phyloP scores from a whole-genome alignment of 495 filamentous ascomycete genomes.

The Xylaria castorea region DNA sequence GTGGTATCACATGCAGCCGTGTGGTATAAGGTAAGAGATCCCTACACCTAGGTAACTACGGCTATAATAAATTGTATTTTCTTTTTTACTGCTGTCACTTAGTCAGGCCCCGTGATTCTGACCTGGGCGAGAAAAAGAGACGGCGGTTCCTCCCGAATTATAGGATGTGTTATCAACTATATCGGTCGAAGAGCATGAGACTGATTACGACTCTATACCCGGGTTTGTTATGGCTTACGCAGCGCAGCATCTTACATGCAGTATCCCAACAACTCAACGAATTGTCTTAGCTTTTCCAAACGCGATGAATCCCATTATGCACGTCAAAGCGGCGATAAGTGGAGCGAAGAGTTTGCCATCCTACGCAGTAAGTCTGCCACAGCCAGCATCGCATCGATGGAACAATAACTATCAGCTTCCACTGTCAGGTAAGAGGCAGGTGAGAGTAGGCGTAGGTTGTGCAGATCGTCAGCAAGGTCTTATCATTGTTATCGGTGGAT shows the following conservation, averaged over 20 bases:
- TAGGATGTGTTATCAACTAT: constrained; percentile 8
- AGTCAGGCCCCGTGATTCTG: background rate
- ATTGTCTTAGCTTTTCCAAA: background rate
- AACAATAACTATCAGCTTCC: background rate
- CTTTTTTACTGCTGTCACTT: no score
- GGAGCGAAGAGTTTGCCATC: constrained; percentile 5
- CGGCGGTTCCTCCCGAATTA: constrained; percentile 15
- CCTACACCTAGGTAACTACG: constrained; percentile 13
- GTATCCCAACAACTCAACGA: background rate
- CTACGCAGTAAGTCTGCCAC: background rate
- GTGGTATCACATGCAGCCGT: constrained; percentile 11
- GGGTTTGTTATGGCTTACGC: background rate
- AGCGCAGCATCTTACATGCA: constrained; percentile 5
- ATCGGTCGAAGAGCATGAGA: background rate
- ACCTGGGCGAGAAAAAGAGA: background rate
- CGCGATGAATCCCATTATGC: background rate
- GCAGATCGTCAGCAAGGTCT: background rate
- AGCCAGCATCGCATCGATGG: background rate
- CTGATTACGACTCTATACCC: constrained; percentile 18
- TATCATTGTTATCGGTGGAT: background rate
- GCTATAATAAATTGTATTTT: no score
- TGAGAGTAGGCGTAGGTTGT: background rate
- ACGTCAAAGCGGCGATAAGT: constrained; percentile 13
- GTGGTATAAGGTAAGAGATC: background rate
- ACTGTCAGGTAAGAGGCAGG: background rate